Evolutionary conservation across 352 stramenopile genomes (phyloP).

Genomic region (Globisporangium cylindrosporum): DNA sequence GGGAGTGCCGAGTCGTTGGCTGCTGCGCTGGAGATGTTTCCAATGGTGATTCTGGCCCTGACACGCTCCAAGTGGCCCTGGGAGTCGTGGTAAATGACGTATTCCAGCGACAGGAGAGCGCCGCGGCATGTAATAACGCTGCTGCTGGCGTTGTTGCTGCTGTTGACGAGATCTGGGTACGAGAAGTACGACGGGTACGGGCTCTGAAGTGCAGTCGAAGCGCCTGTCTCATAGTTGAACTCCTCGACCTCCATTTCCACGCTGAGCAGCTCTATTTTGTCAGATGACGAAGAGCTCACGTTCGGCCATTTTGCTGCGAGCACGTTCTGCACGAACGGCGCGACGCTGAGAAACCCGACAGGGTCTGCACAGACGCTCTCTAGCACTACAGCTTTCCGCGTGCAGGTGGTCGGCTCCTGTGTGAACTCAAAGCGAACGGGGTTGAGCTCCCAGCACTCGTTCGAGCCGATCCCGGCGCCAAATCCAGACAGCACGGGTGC

Average conservation of each 20-base stretch:
- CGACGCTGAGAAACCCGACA: conserved; percentile 16
- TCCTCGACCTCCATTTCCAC: conserved; percentile 21
- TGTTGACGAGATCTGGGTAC: conserved; percentile 8
- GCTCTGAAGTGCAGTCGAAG: background rate
- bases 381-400: conserved; percentile 13
- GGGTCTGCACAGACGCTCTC: conserved; percentile 11
- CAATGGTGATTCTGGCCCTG: conserved; percentile 22
- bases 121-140: conserved; percentile 20
- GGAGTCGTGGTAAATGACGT: conserved; percentile 31
- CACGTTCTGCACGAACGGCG: conserved; percentile 20
- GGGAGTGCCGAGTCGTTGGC: background rate
- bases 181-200: conserved; percentile 30
- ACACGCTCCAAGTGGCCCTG: conserved; percentile 26
- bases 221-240: conserved; percentile 12
- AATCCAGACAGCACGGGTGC: conserved; percentile 25
- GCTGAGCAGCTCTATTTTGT: conserved; percentile 1
- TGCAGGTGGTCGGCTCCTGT: conserved; percentile 13
- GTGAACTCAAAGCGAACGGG: conserved; percentile 27
- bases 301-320: conserved; percentile 25
- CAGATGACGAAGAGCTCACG: conserved; percentile 8
- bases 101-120: conserved; percentile 24
- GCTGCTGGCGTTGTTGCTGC: background rate
- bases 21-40: conserved; percentile 13
- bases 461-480: conserved; percentile 17
- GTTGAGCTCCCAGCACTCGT: conserved; percentile 25